Evolutionary conservation across 768 basidiomycete species (phyloP), one percentile per base, ranked within the genome.

Genomic region (Collybia sp.): DNA sequence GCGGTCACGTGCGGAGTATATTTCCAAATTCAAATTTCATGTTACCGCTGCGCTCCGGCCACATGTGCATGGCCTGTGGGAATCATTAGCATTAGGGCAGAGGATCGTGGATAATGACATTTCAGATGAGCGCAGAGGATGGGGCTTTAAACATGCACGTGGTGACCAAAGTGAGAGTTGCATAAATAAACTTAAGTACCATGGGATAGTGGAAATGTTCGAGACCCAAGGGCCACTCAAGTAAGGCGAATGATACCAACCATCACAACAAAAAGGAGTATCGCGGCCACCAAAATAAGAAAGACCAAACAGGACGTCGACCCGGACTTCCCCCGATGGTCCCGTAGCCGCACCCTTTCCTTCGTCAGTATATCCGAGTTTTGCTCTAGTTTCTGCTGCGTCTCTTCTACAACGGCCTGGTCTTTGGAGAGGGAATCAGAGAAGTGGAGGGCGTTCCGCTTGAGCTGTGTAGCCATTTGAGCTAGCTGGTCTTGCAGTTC

Each of bases 381-480:
- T 17, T 74, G 72, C 55, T 89, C 88, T 12, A 98, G 57, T 62
- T 89, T 88, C 54, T 75, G 71, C 51, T 83, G 75, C 11, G 89
- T 79, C 9, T 72, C 69, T 25, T 80, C 78, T 2, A 96, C 61
- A 6, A 93, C 74, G 0, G 71, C 70, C 54, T 86, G 80, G 62
- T 97, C 94, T 45, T 83, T 83, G 35, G 70, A 82, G 1, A 98
- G 69, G 10, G 82, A 71, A 3, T 73, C 71, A 4, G 85, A 77
- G 59, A 97, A 94, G 55, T 91, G 81, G 0, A 84, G 60, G 0
- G 92, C 84, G 53, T 95, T 95, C 17, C 79, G 73, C 55, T 88
- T 89, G 42, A 98, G 80, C 59, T 93, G 91, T 9, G 81, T 71
- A 0, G 92, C 91, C 94, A 98, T 97, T 46, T 80, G 63, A 0